Conservation (phyloP, 2,329 filamentous ascomycete species). For the Colletotrichum incanum region DNA sequence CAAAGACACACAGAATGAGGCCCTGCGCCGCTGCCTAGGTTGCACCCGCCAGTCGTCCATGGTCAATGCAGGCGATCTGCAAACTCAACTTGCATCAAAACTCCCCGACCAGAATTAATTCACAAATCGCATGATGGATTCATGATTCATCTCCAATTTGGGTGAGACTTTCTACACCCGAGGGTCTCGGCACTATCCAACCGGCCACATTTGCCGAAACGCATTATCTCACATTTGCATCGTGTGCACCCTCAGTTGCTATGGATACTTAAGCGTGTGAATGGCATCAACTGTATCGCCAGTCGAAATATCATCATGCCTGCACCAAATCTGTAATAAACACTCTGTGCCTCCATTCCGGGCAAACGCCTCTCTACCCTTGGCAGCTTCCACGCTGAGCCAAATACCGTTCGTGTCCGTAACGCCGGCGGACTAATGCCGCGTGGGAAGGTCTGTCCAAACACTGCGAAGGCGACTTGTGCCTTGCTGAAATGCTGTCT, state of each 20-base stretch:
- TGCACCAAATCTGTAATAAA: constrained; percentile 33
- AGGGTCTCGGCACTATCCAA: constrained; percentile 25
- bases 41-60: neutral
- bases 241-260: neutral
- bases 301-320: neutral
- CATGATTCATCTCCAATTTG: constrained; percentile 17
- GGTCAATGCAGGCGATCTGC: constrained; percentile 20
- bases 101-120: neutral
- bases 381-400: constrained; percentile 36
- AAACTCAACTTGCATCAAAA: constrained; percentile 17
- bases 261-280: neutral
- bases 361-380: constrained; percentile 33
- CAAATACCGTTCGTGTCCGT: constrained; percentile 23
- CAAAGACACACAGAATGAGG: neutral
- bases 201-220: neutral
- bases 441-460: constrained; percentile 3
- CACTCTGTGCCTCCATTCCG: constrained; percentile 33
- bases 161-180: constrained; percentile 2
- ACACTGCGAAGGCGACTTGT: constrained; percentile 16
- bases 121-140: neutral
- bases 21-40: neutral
- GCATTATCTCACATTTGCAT: neutral
- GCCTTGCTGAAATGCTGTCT: constrained; percentile 24
- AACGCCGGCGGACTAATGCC: constrained; percentile 40
- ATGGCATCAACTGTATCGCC: constrained; percentile 24